These are phyloP conservation scores for Rhodotorula paludigena DNA, from an alignment of 768 basidiomycete genomes.

Conservation along the genomic window DNA sequence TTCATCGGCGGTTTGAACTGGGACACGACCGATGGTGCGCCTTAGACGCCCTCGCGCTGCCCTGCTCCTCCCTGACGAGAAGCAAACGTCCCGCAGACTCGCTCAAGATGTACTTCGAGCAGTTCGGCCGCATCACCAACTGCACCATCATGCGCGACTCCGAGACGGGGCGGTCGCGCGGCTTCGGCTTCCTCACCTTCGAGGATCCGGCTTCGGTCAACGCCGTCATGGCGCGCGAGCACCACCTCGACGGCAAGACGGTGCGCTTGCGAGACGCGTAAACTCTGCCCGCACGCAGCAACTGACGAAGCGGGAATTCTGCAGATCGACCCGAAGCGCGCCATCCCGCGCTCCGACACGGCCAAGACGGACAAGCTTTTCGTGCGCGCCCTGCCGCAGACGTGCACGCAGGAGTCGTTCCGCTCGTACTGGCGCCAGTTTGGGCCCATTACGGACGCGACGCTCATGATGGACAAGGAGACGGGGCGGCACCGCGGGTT, in stretches of 20 bases:
- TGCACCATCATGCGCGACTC: conserved; percentile 99
- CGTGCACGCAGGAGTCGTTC: conserved; percentile 90
- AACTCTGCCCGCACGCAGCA: no score
- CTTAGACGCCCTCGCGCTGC: conserved; percentile 59
- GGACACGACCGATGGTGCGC: conserved; percentile 97
- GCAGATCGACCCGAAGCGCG: conserved; percentile 99
- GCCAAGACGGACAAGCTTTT: conserved; percentile 79
- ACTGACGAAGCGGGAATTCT: conserved; percentile 1
- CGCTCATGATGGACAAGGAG: conserved; percentile 97
- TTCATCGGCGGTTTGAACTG: conserved; percentile 99
- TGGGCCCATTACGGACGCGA: conserved; percentile 93
- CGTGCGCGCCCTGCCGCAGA: conserved; percentile 86
- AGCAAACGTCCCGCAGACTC: conserved; percentile 42
- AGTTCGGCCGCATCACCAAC: conserved; percentile 94
- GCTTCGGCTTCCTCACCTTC: conserved; percentile 97
- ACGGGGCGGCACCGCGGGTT: conserved; percentile 94
- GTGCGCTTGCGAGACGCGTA: conserved; percentile 57
- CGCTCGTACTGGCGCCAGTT: conserved; percentile 88
- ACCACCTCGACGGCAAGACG: conserved; percentile 93
- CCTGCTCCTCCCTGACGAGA: conserved; percentile 50
- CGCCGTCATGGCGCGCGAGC: conserved; percentile 89
- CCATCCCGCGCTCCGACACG: conserved; percentile 89
- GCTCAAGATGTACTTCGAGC: conserved; percentile 71
- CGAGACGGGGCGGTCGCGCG: conserved; percentile 77
- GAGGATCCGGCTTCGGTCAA: conserved; percentile 88